A percentile compares a stretch with the other conserved stretches of the same genome.
Conservation (phyloP, 768 basidiomycete species). For the Tulasnella sp. region DNA sequence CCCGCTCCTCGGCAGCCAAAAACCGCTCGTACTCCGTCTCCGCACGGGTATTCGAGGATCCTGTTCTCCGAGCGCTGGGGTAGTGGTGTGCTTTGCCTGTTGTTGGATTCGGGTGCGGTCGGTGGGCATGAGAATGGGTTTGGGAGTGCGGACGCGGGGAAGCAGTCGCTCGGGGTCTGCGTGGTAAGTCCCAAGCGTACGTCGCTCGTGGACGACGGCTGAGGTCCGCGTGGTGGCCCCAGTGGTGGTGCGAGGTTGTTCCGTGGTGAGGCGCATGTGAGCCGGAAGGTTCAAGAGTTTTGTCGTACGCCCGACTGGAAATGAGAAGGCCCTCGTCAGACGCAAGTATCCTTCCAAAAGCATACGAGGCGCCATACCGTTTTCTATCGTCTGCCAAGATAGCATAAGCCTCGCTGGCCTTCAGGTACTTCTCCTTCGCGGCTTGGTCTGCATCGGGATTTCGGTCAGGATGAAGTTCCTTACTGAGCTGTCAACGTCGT, state of each 20-base stretch:
- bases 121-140: not conserved
- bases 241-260: not conserved
- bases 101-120: not conserved
- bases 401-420: constrained; percentile 14
- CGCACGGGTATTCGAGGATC: not conserved
- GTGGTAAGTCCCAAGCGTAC: constrained; percentile 13
- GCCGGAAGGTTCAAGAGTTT: not conserved
- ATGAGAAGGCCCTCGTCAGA: not conserved
- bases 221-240: constrained; percentile 1
- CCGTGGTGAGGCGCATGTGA: not conserved
- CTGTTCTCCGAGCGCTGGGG: not conserved
- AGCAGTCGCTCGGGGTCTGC: not conserved
- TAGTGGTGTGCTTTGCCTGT: not conserved
- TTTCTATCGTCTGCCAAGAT: constrained; percentile 16
- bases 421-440: constrained; percentile 11
- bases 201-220: constrained; percentile 13
- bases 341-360: not conserved
- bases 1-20: constrained; percentile 10
- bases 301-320: constrained; percentile 16
- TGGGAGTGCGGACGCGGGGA: not conserved
- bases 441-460: constrained; percentile 4
- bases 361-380: constrained; percentile 5
- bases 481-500: constrained; percentile 12
- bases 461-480: constrained; percentile 16
- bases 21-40: not conserved